Conservation (phyloP, 345 rosid species). For the Mercurialis annua region DNA sequence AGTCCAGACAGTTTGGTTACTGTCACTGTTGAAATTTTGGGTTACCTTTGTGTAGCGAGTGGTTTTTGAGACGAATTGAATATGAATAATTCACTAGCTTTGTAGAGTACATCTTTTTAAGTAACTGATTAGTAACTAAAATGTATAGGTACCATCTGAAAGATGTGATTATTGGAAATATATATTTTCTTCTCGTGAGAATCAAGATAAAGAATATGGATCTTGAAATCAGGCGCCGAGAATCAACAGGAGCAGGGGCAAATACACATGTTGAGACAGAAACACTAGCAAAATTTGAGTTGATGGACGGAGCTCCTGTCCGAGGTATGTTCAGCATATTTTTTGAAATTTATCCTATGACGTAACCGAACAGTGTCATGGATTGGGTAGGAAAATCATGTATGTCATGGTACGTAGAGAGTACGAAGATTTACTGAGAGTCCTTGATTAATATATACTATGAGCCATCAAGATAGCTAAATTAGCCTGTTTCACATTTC, state of each 20-base stretch:
- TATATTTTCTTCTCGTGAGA: conserved; percentile 98
- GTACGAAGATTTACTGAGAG: too few relatives aligned
- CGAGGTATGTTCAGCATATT: conserved; percentile 52
- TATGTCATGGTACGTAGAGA: too few relatives aligned
- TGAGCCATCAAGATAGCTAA: too few relatives aligned
- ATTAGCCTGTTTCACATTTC: too few relatives aligned
- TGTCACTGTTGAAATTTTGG: not conserved
- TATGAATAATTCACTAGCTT: not conserved
- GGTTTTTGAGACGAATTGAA: not conserved
- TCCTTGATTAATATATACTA: too few relatives aligned
- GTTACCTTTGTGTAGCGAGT: not conserved
- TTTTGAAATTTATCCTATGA: not conserved
- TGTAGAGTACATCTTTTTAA: not conserved
- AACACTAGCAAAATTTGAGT: conserved; percentile 90
- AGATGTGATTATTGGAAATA: conserved; percentile 96
- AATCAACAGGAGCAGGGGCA: conserved; percentile 94
- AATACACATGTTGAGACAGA: conserved; percentile 98
- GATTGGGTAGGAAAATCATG: not conserved
- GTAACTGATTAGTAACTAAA: not conserved
- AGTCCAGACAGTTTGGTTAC: not conserved
- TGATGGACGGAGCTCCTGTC: conserved; percentile 99
- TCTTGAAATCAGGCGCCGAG: conserved; percentile 94
- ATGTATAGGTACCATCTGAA: conserved; percentile 77
- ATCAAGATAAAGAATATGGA: conserved; percentile 99
- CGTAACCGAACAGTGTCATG: not conserved